Conservation (phyloP, 805 yeast genomes). For the Candida fluviatilis region DNA sequence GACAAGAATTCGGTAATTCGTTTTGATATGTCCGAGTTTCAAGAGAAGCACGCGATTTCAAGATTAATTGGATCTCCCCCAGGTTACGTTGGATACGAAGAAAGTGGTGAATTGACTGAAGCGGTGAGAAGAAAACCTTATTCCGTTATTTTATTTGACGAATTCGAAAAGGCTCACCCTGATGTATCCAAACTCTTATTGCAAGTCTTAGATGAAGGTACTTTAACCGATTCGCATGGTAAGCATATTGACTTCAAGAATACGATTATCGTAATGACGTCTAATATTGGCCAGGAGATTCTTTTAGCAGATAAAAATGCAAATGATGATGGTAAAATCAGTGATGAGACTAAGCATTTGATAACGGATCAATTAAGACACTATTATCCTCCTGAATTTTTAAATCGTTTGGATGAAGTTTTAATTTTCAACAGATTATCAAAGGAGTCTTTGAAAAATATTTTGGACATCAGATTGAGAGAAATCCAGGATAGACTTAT, state of each 20-base stretch:
- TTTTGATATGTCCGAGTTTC: conserved; percentile 98
- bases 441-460: conserved; percentile 64
- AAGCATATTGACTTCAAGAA: conserved; percentile 91
- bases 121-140: conserved; percentile 95
- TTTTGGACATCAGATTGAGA: conserved; percentile 77
- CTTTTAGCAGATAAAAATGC: conserved; percentile 60
- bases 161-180: conserved; percentile 94
- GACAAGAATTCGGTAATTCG: conserved; percentile 83
- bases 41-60: conserved; percentile 87
- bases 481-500: conserved; percentile 77
- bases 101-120: conserved; percentile 93
- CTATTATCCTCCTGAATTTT: conserved; percentile 89
- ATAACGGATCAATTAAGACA: conserved; percentile 67
- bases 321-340: conserved; percentile 59
- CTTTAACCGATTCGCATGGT: conserved; percentile 92
- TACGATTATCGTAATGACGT: conserved; percentile 93
- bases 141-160: conserved; percentile 89
- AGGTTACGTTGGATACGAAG: conserved; percentile 95
- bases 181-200: conserved; percentile 87
- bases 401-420: conserved; percentile 92
- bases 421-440: conserved; percentile 89
- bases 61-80: conserved; percentile 97
- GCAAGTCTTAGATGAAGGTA: conserved; percentile 94
- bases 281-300: conserved; percentile 92
- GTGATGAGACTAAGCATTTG: conserved; percentile 46